A percentile compares a stretch with the other conserved stretches of the same genome.
Evolutionary conservation across 768 basidiomycete species (phyloP).

Genomic region (Lentinula boryana): DNA sequence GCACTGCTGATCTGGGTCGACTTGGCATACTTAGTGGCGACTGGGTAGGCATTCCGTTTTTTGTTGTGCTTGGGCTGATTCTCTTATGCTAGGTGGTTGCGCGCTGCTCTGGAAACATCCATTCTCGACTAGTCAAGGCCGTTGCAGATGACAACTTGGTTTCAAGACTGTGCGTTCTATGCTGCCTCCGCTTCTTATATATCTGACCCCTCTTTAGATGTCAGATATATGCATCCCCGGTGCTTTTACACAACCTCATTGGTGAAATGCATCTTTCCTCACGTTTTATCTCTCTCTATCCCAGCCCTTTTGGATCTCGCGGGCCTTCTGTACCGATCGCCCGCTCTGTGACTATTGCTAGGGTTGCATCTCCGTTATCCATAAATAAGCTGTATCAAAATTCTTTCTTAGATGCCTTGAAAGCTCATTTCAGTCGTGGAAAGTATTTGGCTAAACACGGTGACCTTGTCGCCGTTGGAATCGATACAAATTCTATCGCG

Average conservation of each 20-base stretch:
- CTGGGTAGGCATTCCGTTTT: slow-evolving; percentile 49
- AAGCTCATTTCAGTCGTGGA: slow-evolving; percentile 48
- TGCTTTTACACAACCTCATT: slow-evolving; percentile 49
- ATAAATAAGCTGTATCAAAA: slow-evolving; percentile 59
- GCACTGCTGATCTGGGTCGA: slow-evolving; percentile 55
- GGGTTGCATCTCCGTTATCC: slow-evolving; percentile 73
- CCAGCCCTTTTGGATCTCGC: slow-evolving; percentile 57
- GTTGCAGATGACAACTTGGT: slow-evolving; percentile 43
- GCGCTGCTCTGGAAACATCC: slow-evolving; percentile 25
- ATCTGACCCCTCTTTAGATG: slow-evolving; percentile 24
- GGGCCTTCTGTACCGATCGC: slow-evolving; percentile 65
- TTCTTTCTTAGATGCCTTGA: slow-evolving; percentile 55
- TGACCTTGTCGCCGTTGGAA: slow-evolving; percentile 62
- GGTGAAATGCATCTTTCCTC: slow-evolving; percentile 15
- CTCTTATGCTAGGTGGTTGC: slow-evolving; percentile 42
- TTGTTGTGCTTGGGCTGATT: slow-evolving; percentile 8
- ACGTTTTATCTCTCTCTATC: slow-evolving; percentile 29
- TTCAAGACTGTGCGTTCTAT: slow-evolving; percentile 24
- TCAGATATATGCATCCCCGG: slow-evolving; percentile 35
- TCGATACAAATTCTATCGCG: slow-evolving; percentile 45
- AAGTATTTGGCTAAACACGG: slow-evolving; percentile 63
- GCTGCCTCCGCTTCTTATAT: background rate
- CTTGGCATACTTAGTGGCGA: slow-evolving; percentile 69
- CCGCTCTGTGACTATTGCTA: slow-evolving; percentile 63
- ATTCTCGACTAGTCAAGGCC: slow-evolving; percentile 51